phyloP scores from a whole-genome alignment of 192 early-diverging fungal genomes.

The Jimgerdemannia lactiflua region DNA sequence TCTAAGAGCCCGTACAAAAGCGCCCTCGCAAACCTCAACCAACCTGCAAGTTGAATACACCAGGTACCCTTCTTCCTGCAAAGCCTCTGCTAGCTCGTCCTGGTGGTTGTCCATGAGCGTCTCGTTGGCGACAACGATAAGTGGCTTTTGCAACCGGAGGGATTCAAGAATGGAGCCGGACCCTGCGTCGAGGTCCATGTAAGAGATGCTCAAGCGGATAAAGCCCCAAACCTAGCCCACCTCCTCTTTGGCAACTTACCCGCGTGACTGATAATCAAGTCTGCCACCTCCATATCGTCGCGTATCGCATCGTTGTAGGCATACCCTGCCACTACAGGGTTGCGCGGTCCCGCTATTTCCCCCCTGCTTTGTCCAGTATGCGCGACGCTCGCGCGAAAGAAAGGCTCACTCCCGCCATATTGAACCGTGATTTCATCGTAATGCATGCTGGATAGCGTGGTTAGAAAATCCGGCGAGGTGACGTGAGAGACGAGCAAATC shows the following conservation, averaged over 20 bases:
- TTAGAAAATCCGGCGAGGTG: constrained; percentile 43
- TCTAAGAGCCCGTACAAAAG: background rate
- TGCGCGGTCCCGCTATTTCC: constrained; percentile 6
- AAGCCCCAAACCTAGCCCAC: background rate
- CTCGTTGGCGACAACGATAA: constrained; percentile 76
- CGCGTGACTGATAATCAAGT: constrained; percentile 81
- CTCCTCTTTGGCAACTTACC: constrained; percentile 35
- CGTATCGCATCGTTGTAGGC: constrained; percentile 54
- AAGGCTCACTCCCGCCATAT: constrained; percentile 52
- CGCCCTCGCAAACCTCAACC: background rate
- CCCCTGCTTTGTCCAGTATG: background rate
- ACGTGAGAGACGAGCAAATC: constrained; percentile 63
- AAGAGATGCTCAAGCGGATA: background rate
- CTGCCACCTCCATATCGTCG: constrained; percentile 56
- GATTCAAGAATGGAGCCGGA: constrained; percentile 87
- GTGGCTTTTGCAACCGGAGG: constrained; percentile 53
- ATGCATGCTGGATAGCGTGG: constrained; percentile 38
- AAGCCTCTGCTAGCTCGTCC: constrained; percentile 69
- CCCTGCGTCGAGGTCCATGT: constrained; percentile 30
- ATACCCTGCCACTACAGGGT: constrained; percentile 44
- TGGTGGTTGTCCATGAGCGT: constrained; percentile 89
- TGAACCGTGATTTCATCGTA: constrained; percentile 64
- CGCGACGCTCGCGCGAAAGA: constrained; percentile 14
- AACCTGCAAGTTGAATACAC: constrained; percentile 41
- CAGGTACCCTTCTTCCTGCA: constrained; percentile 55